Evolutionary conservation across 331 rosid genomes (phyloP), one percentile per base, ranked within the genome.

Genomic region (Prunus yedoensis): DNA sequence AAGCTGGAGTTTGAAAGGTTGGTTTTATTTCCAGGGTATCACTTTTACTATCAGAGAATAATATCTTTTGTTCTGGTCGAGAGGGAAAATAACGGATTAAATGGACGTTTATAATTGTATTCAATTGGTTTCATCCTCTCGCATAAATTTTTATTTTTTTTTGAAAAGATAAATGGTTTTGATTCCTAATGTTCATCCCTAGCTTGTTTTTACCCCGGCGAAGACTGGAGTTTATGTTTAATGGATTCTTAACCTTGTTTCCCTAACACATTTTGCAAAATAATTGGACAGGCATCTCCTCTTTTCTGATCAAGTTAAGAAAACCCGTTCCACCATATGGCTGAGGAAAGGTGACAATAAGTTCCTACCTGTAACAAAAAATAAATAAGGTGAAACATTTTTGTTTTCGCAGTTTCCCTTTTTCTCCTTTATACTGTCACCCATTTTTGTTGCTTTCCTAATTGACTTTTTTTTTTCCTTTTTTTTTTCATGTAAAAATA

Each of bases 1-100:
- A 92, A 74, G 94, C 86, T 95, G 88, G 97, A 90, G 74, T 92
- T 83, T 80, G 90, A 89, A 81, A 90, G 99, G 99, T 89, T 66
- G 56, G 82, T 69, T 73, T 6, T 17, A 38, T 4, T 18, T 68
- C 4, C 18, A 1, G 52, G 17, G 25, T 41, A 10, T 41, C n/a
- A 66, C 28, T 20, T 20, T 66, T 66, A 12, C 18, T n/a, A 13
- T 41, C 20, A 21, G 16, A 20, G 5, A 41, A 16, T 41, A 32
- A n/a, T 11, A 2, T 41, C 28, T 20, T 0, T n/a, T n/a, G 18
- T 66, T 43, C 52, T 43, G 16, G 21, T 52, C 7, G 57, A 52
- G 7, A 1, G 57, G 20, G 17, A 52, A 52, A 51, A 51, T 51
- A 5, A 51, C 14, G 8, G 43, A 38, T 6, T 38, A 38, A 38